These are phyloP conservation scores for Venturia effusa DNA, from an alignment of 2,329 filamentous ascomycete species.

Conservation along the genomic window DNA sequence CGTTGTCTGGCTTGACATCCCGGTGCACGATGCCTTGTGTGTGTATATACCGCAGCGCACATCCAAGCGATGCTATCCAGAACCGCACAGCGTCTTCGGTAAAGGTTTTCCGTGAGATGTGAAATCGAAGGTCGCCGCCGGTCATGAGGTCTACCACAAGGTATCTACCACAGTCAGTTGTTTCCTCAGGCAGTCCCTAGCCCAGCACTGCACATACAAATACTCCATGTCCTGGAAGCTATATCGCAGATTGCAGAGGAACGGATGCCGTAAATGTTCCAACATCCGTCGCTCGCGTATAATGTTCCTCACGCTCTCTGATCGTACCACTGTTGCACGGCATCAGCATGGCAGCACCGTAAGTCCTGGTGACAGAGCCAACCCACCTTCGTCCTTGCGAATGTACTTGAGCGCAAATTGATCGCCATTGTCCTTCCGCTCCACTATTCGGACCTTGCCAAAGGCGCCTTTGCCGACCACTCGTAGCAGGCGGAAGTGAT, in stretches of 20 bases:
- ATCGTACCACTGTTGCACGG: slow-evolving; percentile 67
- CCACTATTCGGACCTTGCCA: slow-evolving; percentile 96
- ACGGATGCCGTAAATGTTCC: slow-evolving; percentile 94
- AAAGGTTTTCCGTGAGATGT: slow-evolving; percentile 95
- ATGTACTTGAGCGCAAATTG: slow-evolving; percentile 98
- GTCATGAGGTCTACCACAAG: slow-evolving; percentile 98
- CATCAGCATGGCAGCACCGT: slow-evolving; percentile 18
- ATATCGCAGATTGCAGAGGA: slow-evolving; percentile 96
- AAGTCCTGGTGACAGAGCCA: slow-evolving; percentile 7
- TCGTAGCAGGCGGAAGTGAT: slow-evolving; percentile 88
- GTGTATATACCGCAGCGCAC: slow-evolving; percentile 56
- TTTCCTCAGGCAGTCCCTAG: background rate
- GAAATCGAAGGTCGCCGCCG: slow-evolving; percentile 89
- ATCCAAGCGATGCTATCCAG: slow-evolving; percentile 92
- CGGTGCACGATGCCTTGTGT: slow-evolving; percentile 32
- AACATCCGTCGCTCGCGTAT: slow-evolving; percentile 96
- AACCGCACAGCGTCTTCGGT: slow-evolving; percentile 95
- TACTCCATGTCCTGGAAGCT: slow-evolving; percentile 99
- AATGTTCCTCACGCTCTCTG: slow-evolving; percentile 96
- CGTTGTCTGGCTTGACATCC: slow-evolving; percentile 33
- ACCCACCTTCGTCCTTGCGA: slow-evolving; percentile 89
- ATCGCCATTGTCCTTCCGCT: slow-evolving; percentile 87
- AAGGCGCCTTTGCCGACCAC: slow-evolving; percentile 97
- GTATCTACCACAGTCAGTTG: slow-evolving; percentile 46
- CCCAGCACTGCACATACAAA: slow-evolving; percentile 50